phyloP scores from a whole-genome alignment of 331 rosid genomes.

The Quercus lobata region DNA sequence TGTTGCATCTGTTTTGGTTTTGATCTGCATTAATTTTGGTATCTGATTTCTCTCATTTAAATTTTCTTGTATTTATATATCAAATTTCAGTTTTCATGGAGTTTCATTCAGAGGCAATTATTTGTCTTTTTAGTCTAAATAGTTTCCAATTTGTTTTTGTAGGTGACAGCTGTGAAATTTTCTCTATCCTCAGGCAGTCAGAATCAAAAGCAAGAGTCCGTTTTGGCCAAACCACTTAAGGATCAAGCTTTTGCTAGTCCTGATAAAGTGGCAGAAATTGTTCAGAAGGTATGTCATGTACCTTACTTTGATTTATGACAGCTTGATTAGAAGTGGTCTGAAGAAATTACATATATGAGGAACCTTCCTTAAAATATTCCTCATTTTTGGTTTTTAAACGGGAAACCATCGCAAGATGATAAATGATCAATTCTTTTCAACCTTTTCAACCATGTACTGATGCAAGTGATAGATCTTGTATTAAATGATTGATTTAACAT shows the following conservation, averaged over 20 bases:
- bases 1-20: too few species aligned
- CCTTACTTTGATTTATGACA: background rate
- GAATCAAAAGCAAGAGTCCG: slow-evolving; percentile 68
- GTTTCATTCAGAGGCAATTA: background rate
- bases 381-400: background rate
- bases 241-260: slow-evolving; percentile 97
- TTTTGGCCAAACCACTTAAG: slow-evolving; percentile 77
- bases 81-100: background rate
- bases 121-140: background rate
- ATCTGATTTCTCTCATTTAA: background rate
- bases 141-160: slow-evolving; percentile 23
- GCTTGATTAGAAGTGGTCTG: background rate
- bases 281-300: slow-evolving; percentile 63
- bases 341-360: background rate
- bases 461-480: background rate
- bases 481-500: background rate
- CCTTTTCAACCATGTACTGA: background rate
- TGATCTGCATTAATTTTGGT: too few species aligned
- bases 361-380: background rate
- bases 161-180: slow-evolving; percentile 98
- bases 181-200: slow-evolving; percentile 71
- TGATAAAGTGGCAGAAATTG: slow-evolving; percentile 92
- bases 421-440: background rate
- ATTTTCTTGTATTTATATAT: background rate
- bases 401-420: background rate